phyloP scores from a whole-genome alignment of 768 basidiomycete genomes.

The Phanerochaete sordida region DNA sequence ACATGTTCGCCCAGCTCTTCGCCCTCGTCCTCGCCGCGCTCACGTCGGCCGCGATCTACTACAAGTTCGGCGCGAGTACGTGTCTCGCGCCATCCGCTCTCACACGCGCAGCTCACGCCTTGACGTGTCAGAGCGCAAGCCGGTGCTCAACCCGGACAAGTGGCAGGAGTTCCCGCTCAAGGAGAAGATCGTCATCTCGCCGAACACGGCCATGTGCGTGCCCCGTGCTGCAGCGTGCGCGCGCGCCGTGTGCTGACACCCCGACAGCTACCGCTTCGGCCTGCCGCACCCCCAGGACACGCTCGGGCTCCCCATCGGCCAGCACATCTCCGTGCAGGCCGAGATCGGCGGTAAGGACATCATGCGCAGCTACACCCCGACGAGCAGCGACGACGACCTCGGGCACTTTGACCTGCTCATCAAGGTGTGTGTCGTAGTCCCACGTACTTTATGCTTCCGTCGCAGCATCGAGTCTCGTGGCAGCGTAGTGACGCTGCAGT shows the following conservation, averaged over 20 bases:
- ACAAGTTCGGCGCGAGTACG: slow-evolving; percentile 34
- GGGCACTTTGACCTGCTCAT: slow-evolving; percentile 96
- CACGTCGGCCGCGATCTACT: slow-evolving; percentile 47
- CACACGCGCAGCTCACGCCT: slow-evolving; percentile 1
- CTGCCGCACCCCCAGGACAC: slow-evolving; percentile 71
- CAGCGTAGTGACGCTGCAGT: too few relatives aligned
- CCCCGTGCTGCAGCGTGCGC: not conserved
- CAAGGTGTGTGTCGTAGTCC: slow-evolving; percentile 55
- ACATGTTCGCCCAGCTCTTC: slow-evolving; percentile 42
- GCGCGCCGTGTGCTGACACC: not conserved
- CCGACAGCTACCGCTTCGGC: slow-evolving; percentile 82
- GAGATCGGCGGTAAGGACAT: slow-evolving; percentile 90
- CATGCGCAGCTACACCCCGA: slow-evolving; percentile 92
- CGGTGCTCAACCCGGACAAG: slow-evolving; percentile 65
- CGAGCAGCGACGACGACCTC: slow-evolving; percentile 86
- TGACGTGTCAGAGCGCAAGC: slow-evolving; percentile 50
- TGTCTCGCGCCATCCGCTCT: slow-evolving; percentile 1
- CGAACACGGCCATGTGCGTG: slow-evolving; percentile 93
- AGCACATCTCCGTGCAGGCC: slow-evolving; percentile 91
- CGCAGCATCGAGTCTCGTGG: too few relatives aligned
- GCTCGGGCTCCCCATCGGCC: slow-evolving; percentile 93
- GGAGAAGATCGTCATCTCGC: slow-evolving; percentile 82
- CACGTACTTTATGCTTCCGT: too few relatives aligned
- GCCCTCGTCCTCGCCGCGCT: slow-evolving; percentile 50
- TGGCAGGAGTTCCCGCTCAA: slow-evolving; percentile 84